Conservation (phyloP, 257 asterid species). For the Nicotiana paniculata region DNA sequence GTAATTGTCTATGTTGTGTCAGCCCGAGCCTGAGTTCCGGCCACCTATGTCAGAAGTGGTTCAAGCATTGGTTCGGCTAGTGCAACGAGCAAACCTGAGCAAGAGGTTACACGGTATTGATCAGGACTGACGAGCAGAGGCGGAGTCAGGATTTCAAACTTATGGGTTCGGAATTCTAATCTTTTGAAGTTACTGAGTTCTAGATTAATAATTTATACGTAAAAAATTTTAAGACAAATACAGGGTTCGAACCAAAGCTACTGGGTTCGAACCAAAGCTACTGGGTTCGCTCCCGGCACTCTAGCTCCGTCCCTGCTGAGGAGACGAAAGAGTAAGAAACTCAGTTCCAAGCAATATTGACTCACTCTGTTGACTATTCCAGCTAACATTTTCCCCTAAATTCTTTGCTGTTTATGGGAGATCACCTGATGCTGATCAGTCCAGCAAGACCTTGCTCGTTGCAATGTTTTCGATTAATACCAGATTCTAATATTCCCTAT, state of each 20-base stretch:
- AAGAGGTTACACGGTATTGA: constrained; percentile 8
- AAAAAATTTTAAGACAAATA: too few species aligned
- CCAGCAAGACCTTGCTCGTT: not conserved
- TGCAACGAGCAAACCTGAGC: constrained; percentile 39
- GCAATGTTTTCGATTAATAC: not conserved
- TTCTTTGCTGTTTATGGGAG: not conserved
- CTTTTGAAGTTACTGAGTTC: too few species aligned
- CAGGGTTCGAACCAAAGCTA: too few species aligned
- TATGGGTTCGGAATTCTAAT: too few species aligned
- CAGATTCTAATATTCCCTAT: not conserved
- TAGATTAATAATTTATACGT: too few species aligned
- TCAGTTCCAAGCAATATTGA: not conserved
- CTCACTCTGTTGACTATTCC: not conserved
- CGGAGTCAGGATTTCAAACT: too few species aligned
- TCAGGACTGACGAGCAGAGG: not conserved
- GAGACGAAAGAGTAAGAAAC: not conserved
- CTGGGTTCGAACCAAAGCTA: too few species aligned
- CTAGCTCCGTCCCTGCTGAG: not conserved
- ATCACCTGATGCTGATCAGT: not conserved
- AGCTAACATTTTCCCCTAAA: not conserved
- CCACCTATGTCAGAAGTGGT: constrained; percentile 99
- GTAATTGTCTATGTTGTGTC: constrained; percentile 10
- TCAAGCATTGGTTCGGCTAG: constrained; percentile 82
- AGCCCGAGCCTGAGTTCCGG: constrained; percentile 96
- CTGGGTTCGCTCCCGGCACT: too few species aligned